phyloP scores from a whole-genome alignment of 495 filamentous ascomycete genomes.

The Astrocystis sublimbata region DNA sequence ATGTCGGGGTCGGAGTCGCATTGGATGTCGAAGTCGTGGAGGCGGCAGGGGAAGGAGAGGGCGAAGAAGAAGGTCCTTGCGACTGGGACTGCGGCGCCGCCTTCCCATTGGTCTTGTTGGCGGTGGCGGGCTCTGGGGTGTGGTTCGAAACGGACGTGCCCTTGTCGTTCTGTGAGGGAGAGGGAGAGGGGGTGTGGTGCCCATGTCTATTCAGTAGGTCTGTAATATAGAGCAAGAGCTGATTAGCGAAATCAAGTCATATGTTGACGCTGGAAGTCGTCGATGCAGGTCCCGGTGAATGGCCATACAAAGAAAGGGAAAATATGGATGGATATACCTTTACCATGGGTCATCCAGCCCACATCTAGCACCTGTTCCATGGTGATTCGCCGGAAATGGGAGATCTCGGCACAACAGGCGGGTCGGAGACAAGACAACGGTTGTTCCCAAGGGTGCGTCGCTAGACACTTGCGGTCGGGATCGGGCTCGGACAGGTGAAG shows the following conservation, averaged over 20 bases:
- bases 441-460: neutral
- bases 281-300: neutral
- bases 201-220: slow-evolving; percentile 13
- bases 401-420: neutral
- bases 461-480: too few relatives aligned
- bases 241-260: neutral
- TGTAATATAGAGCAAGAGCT: neutral
- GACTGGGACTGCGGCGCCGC: neutral
- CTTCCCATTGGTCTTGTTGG: slow-evolving; percentile 28
- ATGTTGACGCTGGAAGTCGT: neutral
- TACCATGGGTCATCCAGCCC: slow-evolving; percentile 63
- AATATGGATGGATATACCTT: slow-evolving; percentile 45
- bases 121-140: slow-evolving; percentile 14
- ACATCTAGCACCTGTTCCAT: slow-evolving; percentile 72
- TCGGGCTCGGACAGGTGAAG: neutral
- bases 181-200: slow-evolving; percentile 22
- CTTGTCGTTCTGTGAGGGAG: slow-evolving; percentile 20
- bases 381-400: slow-evolving; percentile 16
- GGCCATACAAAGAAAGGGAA: neutral
- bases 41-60: slow-evolving; percentile 6
- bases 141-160: slow-evolving; percentile 19
- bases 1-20: slow-evolving; percentile 13
- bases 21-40: slow-evolving; percentile 7
- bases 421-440: neutral
- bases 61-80: slow-evolving; percentile 6